Conservation (phyloP, 1,139 yeast genomes). For the Kurtzmaniella natalensis region DNA sequence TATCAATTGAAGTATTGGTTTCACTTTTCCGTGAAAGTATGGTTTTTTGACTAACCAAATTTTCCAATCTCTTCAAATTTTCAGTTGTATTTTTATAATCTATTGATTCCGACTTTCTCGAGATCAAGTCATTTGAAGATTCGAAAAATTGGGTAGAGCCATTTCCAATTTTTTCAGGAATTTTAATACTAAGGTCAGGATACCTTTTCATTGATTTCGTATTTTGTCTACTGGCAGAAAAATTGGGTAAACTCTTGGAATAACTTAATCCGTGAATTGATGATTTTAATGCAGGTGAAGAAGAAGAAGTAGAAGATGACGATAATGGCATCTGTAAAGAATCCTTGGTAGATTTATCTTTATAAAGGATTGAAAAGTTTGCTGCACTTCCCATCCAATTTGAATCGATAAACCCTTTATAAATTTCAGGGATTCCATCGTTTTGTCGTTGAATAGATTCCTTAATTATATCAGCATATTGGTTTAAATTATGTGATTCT, state of each 20-base stretch:
- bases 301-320: neutral
- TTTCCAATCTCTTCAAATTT: neutral
- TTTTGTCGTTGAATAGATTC: neutral
- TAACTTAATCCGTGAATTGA: constrained; percentile 6
- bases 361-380: constrained; percentile 5
- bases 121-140: too few species aligned
- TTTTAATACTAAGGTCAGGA: neutral
- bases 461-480: constrained; percentile 3
- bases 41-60: neutral
- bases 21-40: too few species aligned
- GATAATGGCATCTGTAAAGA: too few species aligned
- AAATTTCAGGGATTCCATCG: constrained; percentile 8
- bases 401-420: constrained; percentile 10
- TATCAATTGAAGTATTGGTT: too few species aligned
- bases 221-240: neutral
- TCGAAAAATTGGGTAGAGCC: neutral
- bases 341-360: constrained; percentile 4
- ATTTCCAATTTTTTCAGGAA: neutral
- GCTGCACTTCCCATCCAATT: constrained; percentile 20
- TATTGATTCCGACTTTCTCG: too few species aligned
- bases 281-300: constrained; percentile 1
- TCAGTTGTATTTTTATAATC: neutral
- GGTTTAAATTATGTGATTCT: constrained; percentile 6
- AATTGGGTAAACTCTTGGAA: constrained; percentile 11
- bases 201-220: neutral